Conservation (phyloP, 805 yeast species). For the Wickerhamiella alocasiicola region DNA sequence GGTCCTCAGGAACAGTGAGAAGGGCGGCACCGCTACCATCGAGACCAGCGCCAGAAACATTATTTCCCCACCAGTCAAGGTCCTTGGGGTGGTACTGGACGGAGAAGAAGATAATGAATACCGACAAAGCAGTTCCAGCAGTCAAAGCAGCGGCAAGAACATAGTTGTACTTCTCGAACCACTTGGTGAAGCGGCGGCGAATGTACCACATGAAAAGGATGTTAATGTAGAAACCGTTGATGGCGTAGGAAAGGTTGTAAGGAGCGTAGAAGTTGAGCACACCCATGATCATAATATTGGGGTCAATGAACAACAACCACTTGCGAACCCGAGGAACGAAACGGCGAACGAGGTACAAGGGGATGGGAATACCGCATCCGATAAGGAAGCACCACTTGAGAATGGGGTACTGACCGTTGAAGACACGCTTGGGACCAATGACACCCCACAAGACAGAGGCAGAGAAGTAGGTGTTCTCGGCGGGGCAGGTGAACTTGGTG, state of each 20-base stretch:
- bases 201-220: conserved; percentile 21
- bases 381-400: conserved; percentile 52
- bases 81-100: no score
- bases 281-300: conserved; percentile 30
- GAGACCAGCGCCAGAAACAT: conserved; percentile 18
- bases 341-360: conserved; percentile 16
- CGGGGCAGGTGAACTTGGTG: conserved; percentile 31
- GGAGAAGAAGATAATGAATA: conserved; percentile 42
- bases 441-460: conserved; percentile 42
- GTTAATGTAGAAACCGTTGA: conserved; percentile 15
- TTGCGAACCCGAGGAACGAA: conserved; percentile 18
- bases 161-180: no score
- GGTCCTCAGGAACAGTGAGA: conserved; percentile 16
- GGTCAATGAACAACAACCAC: conserved; percentile 31
- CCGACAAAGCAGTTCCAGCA: conserved; percentile 51
- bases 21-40: conserved; percentile 16
- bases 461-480: conserved; percentile 33
- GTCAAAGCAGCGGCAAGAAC: conserved; percentile 46
- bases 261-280: conserved; percentile 18
- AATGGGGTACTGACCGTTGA: conserved; percentile 44
- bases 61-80: conserved; percentile 55
- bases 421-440: conserved; percentile 44
- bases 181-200: conserved; percentile 35
- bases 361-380: conserved; percentile 30
- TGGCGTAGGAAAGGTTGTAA: conserved; percentile 17